Conservation (phyloP, 2,329 filamentous ascomycete species). For the Xylariaceae sp. region DNA sequence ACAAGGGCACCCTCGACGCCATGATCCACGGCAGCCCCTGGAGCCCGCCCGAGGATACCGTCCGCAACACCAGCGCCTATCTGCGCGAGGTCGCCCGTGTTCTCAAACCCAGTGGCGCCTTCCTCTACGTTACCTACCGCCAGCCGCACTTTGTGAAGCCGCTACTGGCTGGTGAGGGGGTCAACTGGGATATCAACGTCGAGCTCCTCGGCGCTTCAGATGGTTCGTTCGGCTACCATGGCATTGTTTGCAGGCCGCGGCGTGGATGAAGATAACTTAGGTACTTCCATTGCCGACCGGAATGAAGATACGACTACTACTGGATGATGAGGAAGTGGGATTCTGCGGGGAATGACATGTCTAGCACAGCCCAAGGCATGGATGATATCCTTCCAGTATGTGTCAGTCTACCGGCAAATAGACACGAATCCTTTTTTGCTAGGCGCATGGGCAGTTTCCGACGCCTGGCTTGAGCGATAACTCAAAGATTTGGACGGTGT, state of each 20-base stretch:
- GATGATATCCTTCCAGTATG: too few relatives aligned
- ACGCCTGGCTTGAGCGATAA: too few relatives aligned
- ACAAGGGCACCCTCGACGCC: constrained; percentile 52
- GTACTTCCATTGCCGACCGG: too few relatives aligned
- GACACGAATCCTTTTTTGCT: too few relatives aligned
- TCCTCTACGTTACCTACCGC: constrained; percentile 50
- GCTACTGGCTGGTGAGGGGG: constrained; percentile 36
- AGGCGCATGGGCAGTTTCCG: too few relatives aligned
- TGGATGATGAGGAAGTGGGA: too few relatives aligned
- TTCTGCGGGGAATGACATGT: too few relatives aligned
- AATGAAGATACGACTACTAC: too few relatives aligned
- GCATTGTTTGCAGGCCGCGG: constrained; percentile 1
- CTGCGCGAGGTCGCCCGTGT: constrained; percentile 41
- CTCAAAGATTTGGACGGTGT: too few relatives aligned
- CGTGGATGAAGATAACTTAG: too few relatives aligned
- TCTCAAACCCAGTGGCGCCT: constrained; percentile 42
- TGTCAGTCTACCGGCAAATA: too few relatives aligned
- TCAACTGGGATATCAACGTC: constrained; percentile 39
- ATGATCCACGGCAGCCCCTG: constrained; percentile 52
- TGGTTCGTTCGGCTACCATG: constrained; percentile 42
- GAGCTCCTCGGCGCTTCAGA: constrained; percentile 35
- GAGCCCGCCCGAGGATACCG: constrained; percentile 46
- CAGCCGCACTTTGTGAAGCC: constrained; percentile 52
- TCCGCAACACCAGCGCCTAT: constrained; percentile 43
- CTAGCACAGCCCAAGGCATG: too few relatives aligned